Percentiles rank a stretch among this genome's conserved stretches.
These are phyloP conservation scores for Pseudogymnoascus sp. DNA, from an alignment of 2,329 filamentous ascomycete species.

Conservation along the genomic window DNA sequence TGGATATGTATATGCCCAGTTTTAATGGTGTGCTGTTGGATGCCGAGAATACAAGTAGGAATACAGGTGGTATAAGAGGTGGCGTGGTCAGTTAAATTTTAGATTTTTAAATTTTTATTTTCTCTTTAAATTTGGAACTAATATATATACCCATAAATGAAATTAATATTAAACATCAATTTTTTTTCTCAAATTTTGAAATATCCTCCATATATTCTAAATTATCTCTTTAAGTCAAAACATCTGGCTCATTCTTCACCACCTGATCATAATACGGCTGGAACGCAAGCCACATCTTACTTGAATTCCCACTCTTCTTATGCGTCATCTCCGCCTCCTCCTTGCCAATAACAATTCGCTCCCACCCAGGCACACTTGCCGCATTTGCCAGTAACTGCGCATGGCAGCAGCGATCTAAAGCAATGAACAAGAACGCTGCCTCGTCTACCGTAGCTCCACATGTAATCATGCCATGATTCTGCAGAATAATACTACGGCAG, in stretches of 20 bases:
- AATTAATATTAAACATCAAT: too few relatives aligned
- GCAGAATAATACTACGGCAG: slow-evolving; percentile 42
- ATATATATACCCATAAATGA: not conserved
- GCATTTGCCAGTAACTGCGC: slow-evolving; percentile 46
- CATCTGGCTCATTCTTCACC: slow-evolving; percentile 2
- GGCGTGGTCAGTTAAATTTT: not conserved
- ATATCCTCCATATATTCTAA: not conserved
- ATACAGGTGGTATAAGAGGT: not conserved
- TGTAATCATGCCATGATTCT: slow-evolving; percentile 46
- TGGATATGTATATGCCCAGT: not conserved
- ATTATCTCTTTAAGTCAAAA: not conserved
- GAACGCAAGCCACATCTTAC: slow-evolving; percentile 11
- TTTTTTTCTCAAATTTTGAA: too few relatives aligned
- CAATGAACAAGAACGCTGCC: slow-evolving; percentile 42
- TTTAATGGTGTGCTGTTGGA: not conserved
- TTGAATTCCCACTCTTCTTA: slow-evolving; percentile 5
- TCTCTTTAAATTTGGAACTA: not conserved
- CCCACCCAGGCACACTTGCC: slow-evolving; percentile 45
- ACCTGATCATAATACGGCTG: slow-evolving; percentile 11
- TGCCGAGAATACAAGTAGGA: not conserved
- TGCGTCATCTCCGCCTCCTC: slow-evolving; percentile 46
- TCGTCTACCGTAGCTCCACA: slow-evolving; percentile 40
- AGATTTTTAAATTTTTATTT: not conserved
- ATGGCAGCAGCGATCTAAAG: slow-evolving; percentile 38
- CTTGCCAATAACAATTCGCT: slow-evolving; percentile 56